phyloP scores from a whole-genome alignment of 345 rosid species.

The Citropsis articulata region DNA sequence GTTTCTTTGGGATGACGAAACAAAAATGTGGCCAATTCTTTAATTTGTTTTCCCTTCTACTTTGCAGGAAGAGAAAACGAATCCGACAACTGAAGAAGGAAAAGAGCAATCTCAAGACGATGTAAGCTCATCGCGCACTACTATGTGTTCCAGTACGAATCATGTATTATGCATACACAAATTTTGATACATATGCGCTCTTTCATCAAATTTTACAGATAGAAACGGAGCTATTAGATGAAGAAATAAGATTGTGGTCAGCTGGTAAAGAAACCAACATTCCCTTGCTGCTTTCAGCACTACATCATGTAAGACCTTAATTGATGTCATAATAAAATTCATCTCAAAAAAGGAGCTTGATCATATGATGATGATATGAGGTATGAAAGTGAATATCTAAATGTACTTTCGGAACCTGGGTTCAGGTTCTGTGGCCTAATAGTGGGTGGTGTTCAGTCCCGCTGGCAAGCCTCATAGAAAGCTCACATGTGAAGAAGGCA shows the following conservation, averaged over 20 bases:
- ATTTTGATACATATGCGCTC: background rate
- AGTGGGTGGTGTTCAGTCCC: constrained; percentile 72
- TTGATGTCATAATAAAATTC: background rate
- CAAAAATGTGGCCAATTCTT: background rate
- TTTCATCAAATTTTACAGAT: constrained; percentile 36
- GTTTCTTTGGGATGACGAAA: background rate
- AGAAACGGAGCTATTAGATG: constrained; percentile 55
- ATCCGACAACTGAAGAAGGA: constrained; percentile 41
- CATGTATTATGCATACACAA: background rate
- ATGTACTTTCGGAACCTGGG: background rate
- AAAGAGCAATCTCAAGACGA: constrained; percentile 28
- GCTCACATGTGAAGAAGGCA: constrained; percentile 82
- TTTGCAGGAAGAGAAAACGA: constrained; percentile 42
- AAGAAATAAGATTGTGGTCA: constrained; percentile 69
- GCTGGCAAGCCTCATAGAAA: constrained; percentile 54
- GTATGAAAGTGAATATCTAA: background rate
- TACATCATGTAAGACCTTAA: constrained; percentile 55
- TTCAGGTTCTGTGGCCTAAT: constrained; percentile 72
- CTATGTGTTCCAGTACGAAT: background rate
- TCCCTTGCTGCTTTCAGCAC: constrained; percentile 67
- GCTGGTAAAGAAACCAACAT: constrained; percentile 75
- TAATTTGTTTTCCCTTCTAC: background rate
- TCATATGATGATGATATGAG: background rate
- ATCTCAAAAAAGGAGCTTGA: background rate
- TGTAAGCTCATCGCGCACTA: constrained; percentile 21